phyloP scores from a whole-genome alignment of 768 basidiomycete genomes.

The Lactarius trivialis region DNA sequence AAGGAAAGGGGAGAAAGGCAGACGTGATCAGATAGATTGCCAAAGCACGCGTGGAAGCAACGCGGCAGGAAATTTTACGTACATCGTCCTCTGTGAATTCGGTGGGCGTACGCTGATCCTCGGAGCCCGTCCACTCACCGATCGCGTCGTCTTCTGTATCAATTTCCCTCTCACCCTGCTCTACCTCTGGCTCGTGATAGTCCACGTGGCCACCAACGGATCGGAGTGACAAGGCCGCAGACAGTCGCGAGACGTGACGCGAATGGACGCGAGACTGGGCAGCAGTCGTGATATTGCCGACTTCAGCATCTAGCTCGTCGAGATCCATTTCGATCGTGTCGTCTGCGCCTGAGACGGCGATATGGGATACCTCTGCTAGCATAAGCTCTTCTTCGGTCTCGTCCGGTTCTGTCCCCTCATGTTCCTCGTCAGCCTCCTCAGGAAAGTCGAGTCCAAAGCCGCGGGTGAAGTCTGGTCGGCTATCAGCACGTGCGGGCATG shows the following conservation, averaged over 20 bases:
- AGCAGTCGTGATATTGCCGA: constrained; percentile 41
- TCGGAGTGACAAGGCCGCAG: constrained; percentile 58
- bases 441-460: constrained; percentile 80
- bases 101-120: constrained; percentile 46
- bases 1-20: not conserved
- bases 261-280: constrained; percentile 54
- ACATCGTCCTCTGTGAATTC: constrained; percentile 69
- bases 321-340: constrained; percentile 24
- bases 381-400: constrained; percentile 19
- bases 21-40: constrained; percentile 6
- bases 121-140: constrained; percentile 80
- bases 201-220: constrained; percentile 46
- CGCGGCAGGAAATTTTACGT: constrained; percentile 24
- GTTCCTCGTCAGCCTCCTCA: constrained; percentile 62
- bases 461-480: constrained; percentile 63
- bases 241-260: constrained; percentile 60
- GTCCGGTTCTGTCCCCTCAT: constrained; percentile 8
- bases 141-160: constrained; percentile 37
- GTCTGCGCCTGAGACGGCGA: constrained; percentile 10
- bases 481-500: constrained; percentile 39
- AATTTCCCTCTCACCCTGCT: constrained; percentile 28
- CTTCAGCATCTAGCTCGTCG: constrained; percentile 33
- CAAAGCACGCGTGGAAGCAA: constrained; percentile 18
- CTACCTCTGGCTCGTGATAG: constrained; percentile 22
- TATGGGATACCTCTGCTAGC: constrained; percentile 16